Base-by-base conservation (phyloP, 2,329 filamentous ascomycete genomes). In the Cryphonectria nitschkei region DNA sequence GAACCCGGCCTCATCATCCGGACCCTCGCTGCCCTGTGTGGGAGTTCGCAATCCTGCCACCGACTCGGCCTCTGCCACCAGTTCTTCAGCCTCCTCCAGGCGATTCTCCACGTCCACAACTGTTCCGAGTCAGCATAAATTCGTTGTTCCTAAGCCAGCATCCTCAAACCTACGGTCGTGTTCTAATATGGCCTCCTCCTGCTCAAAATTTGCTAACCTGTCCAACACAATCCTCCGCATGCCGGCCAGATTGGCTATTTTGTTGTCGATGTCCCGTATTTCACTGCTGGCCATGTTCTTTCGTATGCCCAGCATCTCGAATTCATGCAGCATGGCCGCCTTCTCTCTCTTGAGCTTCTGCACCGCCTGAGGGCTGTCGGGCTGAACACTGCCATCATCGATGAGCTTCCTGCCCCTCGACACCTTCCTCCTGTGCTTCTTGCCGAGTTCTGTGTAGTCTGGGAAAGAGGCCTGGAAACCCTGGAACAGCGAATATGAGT, bases 221-320 rank as follows among this genome's bases (percentile, higher is more conserved):
- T 98, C 94, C 70, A 99, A 81, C 62, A 98, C 92, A 73, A 98
- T 97, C 78, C 91, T 92, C 75, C 96, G 91, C 94, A 98, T 98
- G 73, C 90, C 93, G 76, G 94, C 92, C 68, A 99, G 84, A 80
- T 98, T 98, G 72, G 93, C 89, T 74, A 99, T 95, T 82, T 98
- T 99, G 82, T 92, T 95, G 82, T 99, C 96, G 73, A 99, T 97
- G 78, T 99, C 96, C 72, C 90, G 90, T 71, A 99, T 98, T 81
- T 99, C 96, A 74, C 93, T 93, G 77, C 94, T 96, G 75, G 95
- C 95, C 95, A 99, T 98, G 78, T 96, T 97, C 82, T 99, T 99
- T 72, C 96, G 89, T 73, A 98, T 90, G 3, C 92, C 88, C 83
- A 98, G 90, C 89, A 98, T 93, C 78, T 98, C 94, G 75, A 99